A percentile compares a stretch with the other conserved stretches of the same genome.
phyloP scores from a whole-genome alignment of 441 rosid genomes.

The Arabidopsis hybrid region DNA sequence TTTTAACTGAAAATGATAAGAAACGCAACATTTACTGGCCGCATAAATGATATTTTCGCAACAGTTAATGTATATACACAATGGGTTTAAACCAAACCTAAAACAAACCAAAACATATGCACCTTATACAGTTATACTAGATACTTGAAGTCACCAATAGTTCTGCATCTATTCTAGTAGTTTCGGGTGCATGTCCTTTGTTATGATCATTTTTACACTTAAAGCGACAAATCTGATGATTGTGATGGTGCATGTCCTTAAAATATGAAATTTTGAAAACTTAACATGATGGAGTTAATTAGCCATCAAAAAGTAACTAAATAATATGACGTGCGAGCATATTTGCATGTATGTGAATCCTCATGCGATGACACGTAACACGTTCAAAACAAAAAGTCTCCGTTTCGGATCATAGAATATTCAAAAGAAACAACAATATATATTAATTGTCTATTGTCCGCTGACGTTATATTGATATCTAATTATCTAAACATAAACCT shows the following conservation, averaged over 20 bases:
- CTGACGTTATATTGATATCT: constrained; percentile 18
- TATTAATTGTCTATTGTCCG: neutral
- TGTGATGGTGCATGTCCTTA: neutral
- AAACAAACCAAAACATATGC: neutral
- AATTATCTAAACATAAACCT: neutral
- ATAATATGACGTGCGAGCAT: constrained; percentile 22
- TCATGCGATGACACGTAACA: constrained; percentile 34
- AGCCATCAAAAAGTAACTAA: neutral
- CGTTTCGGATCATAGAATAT: neutral
- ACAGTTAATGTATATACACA: too few relatives aligned
- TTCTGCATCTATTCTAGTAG: neutral
- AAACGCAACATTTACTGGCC: too few relatives aligned
- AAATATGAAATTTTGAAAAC: neutral
- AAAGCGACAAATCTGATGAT: neutral
- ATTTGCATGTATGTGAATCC: constrained; percentile 40
- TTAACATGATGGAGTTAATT: neutral
- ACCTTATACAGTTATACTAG: neutral
- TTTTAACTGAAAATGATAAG: neutral
- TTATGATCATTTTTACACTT: neutral
- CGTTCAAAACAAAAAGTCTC: constrained; percentile 18
- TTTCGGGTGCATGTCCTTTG: neutral
- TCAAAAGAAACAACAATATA: neutral
- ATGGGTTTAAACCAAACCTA: too few relatives aligned
- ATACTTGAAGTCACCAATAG: neutral
- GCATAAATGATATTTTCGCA: too few relatives aligned